phyloP scores from a whole-genome alignment of 495 filamentous ascomycete genomes.

The Oleoguttula mirabilis region DNA sequence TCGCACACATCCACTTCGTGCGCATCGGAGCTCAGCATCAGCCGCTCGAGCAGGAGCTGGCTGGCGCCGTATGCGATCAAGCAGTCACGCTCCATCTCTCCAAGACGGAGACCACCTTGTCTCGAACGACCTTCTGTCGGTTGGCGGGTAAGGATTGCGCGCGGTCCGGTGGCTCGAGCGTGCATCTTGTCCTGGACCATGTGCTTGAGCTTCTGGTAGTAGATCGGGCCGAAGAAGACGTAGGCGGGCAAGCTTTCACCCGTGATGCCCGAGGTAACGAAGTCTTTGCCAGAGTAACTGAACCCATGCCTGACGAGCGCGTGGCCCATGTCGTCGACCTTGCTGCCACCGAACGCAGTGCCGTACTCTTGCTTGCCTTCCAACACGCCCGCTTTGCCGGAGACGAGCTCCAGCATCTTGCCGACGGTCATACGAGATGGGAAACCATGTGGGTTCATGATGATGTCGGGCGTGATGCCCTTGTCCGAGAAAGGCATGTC shows the following conservation, averaged over 20 bases:
- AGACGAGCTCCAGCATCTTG: conserved; percentile 89
- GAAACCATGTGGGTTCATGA: conserved; percentile 99
- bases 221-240: conserved; percentile 97
- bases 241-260: conserved; percentile 88
- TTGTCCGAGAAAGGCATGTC: conserved; percentile 94
- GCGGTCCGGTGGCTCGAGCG: conserved; percentile 76
- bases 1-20: conserved; percentile 89
- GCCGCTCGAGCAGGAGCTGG: conserved; percentile 80
- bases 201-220: conserved; percentile 99
- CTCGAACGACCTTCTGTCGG: conserved; percentile 91
- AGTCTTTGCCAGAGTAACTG: conserved; percentile 92
- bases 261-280: conserved; percentile 87
- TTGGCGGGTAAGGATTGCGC: conserved; percentile 85
- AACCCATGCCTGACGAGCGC: conserved; percentile 79
- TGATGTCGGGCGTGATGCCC: conserved; percentile 88
- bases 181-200: conserved; percentile 99
- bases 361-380: conserved; percentile 75
- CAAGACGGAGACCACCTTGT: conserved; percentile 82
- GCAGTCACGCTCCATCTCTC: conserved; percentile 98
- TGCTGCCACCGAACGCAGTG: conserved; percentile 88
- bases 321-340: conserved; percentile 78
- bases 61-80: conserved; percentile 79
- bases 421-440: conserved; percentile 99
- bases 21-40: conserved; percentile 88
- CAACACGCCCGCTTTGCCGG: conserved; percentile 85